These are phyloP conservation scores for Fusarium heterosporum DNA, from an alignment of 2,329 filamentous ascomycete genomes.

Conservation along the genomic window DNA sequence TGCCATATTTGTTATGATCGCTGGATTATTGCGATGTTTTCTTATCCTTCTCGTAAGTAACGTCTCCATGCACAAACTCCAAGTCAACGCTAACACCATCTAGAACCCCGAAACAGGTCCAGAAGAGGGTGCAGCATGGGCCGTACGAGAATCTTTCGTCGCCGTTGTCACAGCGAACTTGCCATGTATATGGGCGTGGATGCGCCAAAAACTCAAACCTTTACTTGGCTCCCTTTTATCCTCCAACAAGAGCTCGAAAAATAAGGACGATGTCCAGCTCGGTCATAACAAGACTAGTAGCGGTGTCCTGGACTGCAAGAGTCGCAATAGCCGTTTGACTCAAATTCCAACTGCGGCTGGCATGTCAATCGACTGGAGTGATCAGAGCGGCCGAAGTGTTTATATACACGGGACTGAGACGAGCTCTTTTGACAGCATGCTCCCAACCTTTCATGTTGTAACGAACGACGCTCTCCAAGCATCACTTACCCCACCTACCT, in stretches of 20 bases:
- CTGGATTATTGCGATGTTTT: constrained; percentile 52
- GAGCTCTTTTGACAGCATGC: constrained; percentile 41
- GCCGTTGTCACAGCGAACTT: constrained; percentile 54
- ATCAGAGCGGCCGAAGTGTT: constrained; percentile 11
- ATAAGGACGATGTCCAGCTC: constrained; percentile 31
- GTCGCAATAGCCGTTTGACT: constrained; percentile 21
- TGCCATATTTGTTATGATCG: constrained; percentile 55
- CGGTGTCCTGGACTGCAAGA: constrained; percentile 35
- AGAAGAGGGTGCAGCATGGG: constrained; percentile 52
- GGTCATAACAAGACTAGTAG: constrained; percentile 45
- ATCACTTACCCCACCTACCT: too few species aligned
- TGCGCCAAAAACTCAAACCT: constrained; percentile 45
- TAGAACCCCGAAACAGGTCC: constrained; percentile 54
- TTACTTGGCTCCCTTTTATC: constrained; percentile 44
- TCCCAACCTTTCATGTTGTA: constrained; percentile 7
- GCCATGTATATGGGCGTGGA: constrained; percentile 49
- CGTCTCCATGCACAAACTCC: accelerated
- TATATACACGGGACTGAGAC: constrained; percentile 37
- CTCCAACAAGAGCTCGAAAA: constrained; percentile 37
- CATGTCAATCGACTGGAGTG: background rate
- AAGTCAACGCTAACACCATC: background rate
- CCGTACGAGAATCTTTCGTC: constrained; percentile 55
- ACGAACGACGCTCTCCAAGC: constrained; percentile 33
- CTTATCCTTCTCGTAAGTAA: constrained; percentile 51
- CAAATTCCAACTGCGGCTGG: constrained; percentile 11